Conservation (phyloP, 805 yeast genomes). For the Hanseniaspora singularis region DNA sequence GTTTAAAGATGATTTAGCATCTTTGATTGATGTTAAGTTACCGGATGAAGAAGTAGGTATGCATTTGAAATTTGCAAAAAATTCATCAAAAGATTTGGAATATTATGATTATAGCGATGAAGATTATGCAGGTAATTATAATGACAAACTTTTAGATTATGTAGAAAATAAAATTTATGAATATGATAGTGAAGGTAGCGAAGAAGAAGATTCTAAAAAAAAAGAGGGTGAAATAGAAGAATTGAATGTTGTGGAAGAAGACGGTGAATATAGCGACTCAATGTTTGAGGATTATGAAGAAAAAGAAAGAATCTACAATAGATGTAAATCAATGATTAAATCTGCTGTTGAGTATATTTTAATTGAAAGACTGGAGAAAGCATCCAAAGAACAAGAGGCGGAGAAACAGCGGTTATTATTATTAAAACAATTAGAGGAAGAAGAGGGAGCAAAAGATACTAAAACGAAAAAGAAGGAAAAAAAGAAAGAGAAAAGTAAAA, state of each 20-base stretch:
- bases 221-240: slow-evolving; percentile 22
- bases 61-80: neutral
- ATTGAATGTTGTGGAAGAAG: slow-evolving; percentile 21
- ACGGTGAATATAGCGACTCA: slow-evolving; percentile 21
- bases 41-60: slow-evolving; percentile 13
- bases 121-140: neutral
- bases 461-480: slow-evolving; percentile 52
- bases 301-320: slow-evolving; percentile 53
- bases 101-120: neutral
- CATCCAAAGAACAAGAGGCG: slow-evolving; percentile 70
- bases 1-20: slow-evolving; percentile 7
- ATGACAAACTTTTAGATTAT: neutral
- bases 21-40: slow-evolving; percentile 24
- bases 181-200: slow-evolving; percentile 23
- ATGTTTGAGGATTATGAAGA: slow-evolving; percentile 18
- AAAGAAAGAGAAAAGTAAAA: slow-evolving; percentile 63
- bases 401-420: slow-evolving; percentile 55
- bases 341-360: slow-evolving; percentile 68
- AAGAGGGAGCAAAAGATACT: slow-evolving; percentile 51
- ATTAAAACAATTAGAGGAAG: slow-evolving; percentile 59
- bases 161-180: neutral
- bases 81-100: too few relatives aligned
- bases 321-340: slow-evolving; percentile 64
- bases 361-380: slow-evolving; percentile 58
- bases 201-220: slow-evolving; percentile 22